Evolutionary conservation across 1,139 yeast genomes (phyloP), one percentile per base, ranked within the genome.

Genomic region (Kurtzmaniella quercitrusa): DNA sequence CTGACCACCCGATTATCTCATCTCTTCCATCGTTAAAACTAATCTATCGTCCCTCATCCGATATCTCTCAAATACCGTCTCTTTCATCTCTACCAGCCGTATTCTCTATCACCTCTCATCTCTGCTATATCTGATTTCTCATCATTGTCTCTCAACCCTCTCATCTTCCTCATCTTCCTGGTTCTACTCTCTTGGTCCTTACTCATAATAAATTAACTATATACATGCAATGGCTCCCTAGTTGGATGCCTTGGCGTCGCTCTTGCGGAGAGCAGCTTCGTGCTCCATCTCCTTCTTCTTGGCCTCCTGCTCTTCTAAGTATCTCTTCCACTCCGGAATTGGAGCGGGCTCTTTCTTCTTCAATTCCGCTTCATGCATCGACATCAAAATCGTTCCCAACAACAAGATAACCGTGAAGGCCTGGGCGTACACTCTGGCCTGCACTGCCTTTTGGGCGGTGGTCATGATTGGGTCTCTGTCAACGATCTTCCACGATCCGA

Each of bases 351-450:
- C 37, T 14, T 37, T 21, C 23, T 47, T 47, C 38, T 43, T 42
- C 36, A 45, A 39, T 51, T 79, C 76, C 51, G 74, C 77, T 53
- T 82, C 88, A 51, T 75, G 80, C 65, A 80, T 67, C 34, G 79
- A 69, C 53, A 84, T 65, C 40, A 81, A 79, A 51, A 84, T 71
- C 3, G 89, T 77, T 37, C 79, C 83, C 50, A 84, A 65, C 52
- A 84, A 65, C 47, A 84, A 66, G 10, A 75, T 75, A 43, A 83
- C 85, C 2, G 89, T 81, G 47, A 87, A 66, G 47, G 86, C 89
- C 63, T 89, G 96, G 2, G 96, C 96, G 59, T 86, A 87, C 79
- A 89, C 88, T 75, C 96, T 82, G 19, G 96, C 96, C 60, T 86
- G 94, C 23, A 87, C 95, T 39, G 86, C 76, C 66, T 89, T 89